These are phyloP conservation scores for Raphanus hybrid DNA, from an alignment of 441 rosid species.

Conservation along the genomic window DNA sequence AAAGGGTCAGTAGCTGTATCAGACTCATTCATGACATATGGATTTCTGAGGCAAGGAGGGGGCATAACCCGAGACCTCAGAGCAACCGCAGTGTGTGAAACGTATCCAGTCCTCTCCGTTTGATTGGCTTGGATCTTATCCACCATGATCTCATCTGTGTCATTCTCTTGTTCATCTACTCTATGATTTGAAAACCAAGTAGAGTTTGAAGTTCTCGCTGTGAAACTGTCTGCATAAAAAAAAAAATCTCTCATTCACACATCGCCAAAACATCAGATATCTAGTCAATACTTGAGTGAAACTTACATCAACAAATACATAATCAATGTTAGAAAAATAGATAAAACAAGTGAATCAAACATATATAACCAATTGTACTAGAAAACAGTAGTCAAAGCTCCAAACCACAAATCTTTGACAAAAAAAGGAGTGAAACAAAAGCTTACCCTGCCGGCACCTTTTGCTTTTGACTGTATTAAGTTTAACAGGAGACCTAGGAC, in stretches of 20 bases:
- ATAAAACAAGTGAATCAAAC: background rate
- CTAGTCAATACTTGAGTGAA: background rate
- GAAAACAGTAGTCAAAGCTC: conserved; percentile 12
- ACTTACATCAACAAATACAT: background rate
- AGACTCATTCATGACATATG: conserved; percentile 62
- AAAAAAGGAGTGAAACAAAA: background rate
- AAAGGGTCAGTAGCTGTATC: conserved; percentile 67
- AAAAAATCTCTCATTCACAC: background rate
- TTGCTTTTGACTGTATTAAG: conserved; percentile 59
- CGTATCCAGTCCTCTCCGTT: conserved; percentile 55
- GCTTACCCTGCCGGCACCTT: conserved; percentile 61
- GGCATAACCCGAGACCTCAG: conserved; percentile 87
- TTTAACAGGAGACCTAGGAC: conserved; percentile 92
- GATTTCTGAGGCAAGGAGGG: conserved; percentile 92
- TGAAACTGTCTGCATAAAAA: conserved; percentile 44
- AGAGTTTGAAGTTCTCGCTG: conserved; percentile 50
- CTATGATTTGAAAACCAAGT: conserved; percentile 50
- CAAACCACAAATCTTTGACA: background rate
- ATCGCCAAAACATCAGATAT: no score
- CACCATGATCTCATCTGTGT: conserved; percentile 49
- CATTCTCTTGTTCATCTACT: conserved; percentile 50
- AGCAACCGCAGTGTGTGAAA: conserved; percentile 84
- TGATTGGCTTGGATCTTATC: conserved; percentile 45
- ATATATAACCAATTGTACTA: background rate
- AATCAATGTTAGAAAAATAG: no score